Percentiles rank a stretch among this genome's conserved stretches.
phyloP scores from a whole-genome alignment of 139 green algal species.

The Tetraselmis chui region DNA sequence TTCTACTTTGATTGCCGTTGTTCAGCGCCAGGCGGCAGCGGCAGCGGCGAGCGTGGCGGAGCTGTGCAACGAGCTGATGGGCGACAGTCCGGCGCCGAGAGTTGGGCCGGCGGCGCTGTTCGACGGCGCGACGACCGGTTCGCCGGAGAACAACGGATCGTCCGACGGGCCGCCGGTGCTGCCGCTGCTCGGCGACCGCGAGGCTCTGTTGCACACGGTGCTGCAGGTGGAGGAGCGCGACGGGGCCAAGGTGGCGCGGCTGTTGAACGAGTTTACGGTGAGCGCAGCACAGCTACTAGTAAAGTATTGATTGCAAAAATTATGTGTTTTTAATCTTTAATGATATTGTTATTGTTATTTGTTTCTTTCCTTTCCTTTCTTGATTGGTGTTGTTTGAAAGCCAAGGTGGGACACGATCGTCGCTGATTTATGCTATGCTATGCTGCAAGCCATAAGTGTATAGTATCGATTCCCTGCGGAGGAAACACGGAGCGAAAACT shows the following conservation, averaged over 20 bases:
- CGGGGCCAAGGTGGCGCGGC: conserved; percentile 28
- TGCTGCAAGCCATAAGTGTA: no score
- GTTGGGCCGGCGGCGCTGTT: background rate
- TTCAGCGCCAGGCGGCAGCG: background rate
- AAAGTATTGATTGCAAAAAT: no score
- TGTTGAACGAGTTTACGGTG: conserved; percentile 46
- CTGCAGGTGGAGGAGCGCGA: conserved; percentile 15
- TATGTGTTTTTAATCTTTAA: no score
- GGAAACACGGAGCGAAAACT: no score
- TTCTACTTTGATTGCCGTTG: background rate
- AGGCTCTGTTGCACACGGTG: conserved; percentile 24
- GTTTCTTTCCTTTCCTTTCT: no score
- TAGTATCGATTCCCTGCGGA: no score
- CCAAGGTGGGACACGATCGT: no score
- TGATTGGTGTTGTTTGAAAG: no score
- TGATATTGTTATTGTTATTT: no score
- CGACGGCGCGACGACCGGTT: background rate
- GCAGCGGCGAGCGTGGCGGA: background rate
- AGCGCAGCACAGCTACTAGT: background rate
- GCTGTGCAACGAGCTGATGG: background rate
- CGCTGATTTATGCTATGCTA: no score
- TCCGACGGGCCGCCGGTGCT: no score
- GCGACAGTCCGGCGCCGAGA: background rate
- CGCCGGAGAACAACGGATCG: no score
- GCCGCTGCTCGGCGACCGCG: background rate